A percentile compares a stretch with the other conserved stretches of the same genome.
Evolutionary conservation across 768 basidiomycete genomes (phyloP).

Genomic region (Holtermannia corniformis): DNA sequence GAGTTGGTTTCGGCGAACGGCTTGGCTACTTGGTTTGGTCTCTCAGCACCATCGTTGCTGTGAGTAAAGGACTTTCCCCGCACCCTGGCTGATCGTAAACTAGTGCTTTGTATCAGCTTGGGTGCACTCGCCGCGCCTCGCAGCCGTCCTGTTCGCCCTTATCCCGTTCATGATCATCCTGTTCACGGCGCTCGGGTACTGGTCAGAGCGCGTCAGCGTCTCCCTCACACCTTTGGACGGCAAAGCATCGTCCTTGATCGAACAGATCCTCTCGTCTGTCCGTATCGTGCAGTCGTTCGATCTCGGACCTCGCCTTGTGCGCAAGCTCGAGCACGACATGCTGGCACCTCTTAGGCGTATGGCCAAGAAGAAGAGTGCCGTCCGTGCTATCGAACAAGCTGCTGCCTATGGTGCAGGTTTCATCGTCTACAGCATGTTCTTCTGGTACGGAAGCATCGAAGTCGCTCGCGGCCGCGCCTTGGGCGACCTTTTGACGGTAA

Average conservation of each 20-base stretch:
- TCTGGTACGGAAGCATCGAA: constrained; percentile 32
- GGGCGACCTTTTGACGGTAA: constrained; percentile 29
- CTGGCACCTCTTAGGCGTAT: constrained; percentile 12
- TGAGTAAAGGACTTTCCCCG: constrained; percentile 4
- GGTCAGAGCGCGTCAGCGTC: constrained; percentile 13
- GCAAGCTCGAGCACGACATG: constrained; percentile 11
- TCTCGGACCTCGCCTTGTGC: constrained; percentile 7
- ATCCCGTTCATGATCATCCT: constrained; percentile 18
- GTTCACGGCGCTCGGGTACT: constrained; percentile 13
- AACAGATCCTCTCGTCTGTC: constrained; percentile 31
- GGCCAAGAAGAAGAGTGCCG: constrained; percentile 7
- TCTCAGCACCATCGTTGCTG: constrained; percentile 14
- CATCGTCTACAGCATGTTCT: constrained; percentile 18
- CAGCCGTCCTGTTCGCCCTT: constrained; percentile 24
- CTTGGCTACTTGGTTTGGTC: constrained; percentile 27
- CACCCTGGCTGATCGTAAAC: background rate
- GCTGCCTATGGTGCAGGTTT: constrained; percentile 16
- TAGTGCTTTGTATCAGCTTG: constrained; percentile 25
- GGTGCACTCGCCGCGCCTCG: constrained; percentile 16
- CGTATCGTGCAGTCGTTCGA: constrained; percentile 33
- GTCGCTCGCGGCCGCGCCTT: constrained; percentile 16
- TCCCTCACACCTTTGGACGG: constrained; percentile 13
- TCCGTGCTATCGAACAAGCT: constrained; percentile 17
- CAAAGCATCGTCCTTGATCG: constrained; percentile 21
- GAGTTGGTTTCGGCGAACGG: constrained; percentile 21